Evolutionary conservation across 805 yeast species (phyloP), one percentile per base, ranked within the genome.

Genomic region (Saitoella complicata): DNA sequence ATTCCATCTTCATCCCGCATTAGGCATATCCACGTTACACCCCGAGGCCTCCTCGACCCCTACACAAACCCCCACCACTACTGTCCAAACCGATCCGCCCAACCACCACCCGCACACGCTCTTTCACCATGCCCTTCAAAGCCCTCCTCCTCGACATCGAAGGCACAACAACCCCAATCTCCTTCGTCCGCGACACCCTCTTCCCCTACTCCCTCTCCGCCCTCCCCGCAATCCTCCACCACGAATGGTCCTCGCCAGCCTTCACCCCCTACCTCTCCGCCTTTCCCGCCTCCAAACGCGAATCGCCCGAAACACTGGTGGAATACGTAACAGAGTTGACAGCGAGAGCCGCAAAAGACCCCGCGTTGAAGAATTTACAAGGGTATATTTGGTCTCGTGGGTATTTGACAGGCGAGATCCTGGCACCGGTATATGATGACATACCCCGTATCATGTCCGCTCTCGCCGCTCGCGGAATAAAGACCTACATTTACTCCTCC

Each of bases 301-400:
- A 37, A 0, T 55, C 69, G 1, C 49, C 62, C 11, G 60, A 58
- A 0, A 31, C 55, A 0, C 56, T 82, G 32, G 45, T 61, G 6
- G 47, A 45, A 0, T 74, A 85, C 55, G 74, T 86, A 45, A 57
- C 64, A 6, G 58, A 65, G 1, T 63, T 87, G 47, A 91, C 83
- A 2, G 54, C 56, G 1, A 63, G 60, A 0, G 96, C 88, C 55
- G 64, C 82, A 48, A 87, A 87, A 63, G 93, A 82, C 46, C 73
- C 93, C 0, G 68, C 68, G 4, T 65, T 86, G 56, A 87, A 87
- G 61, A 65, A 77, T 31, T 65, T 88, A 35, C 96, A 87, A 58
- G 97, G 96, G 0, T 64, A 69, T 38, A 71, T 87, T 9, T 87
- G 96, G 96, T 71, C 70, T 39, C 55, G 63, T 40, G 96, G 97